phyloP scores from a whole-genome alignment of 768 basidiomycete genomes.

The Mycena pura region DNA sequence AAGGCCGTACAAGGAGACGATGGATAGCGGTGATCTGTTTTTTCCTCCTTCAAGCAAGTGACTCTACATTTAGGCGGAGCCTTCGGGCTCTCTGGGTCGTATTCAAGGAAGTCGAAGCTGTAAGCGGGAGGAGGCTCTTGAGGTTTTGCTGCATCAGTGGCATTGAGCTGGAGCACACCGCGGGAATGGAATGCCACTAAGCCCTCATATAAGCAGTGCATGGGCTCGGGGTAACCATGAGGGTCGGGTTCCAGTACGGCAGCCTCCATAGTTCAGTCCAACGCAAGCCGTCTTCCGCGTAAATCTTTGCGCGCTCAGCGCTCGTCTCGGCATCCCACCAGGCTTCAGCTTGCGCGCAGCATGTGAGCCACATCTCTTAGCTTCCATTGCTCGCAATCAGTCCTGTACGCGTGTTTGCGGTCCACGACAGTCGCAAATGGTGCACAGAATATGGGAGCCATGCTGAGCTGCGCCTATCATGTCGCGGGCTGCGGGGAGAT shows the following conservation, averaged over 20 bases:
- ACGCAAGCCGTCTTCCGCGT: slow-evolving; percentile 22
- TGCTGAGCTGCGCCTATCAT: slow-evolving; percentile 23
- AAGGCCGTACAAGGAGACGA: too few species aligned
- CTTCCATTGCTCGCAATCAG: slow-evolving; percentile 14
- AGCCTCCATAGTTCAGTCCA: slow-evolving; percentile 32
- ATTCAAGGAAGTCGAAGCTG: neutral
- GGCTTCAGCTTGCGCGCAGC: slow-evolving; percentile 15
- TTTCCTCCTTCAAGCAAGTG: neutral
- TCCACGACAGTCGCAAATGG: slow-evolving; percentile 27
- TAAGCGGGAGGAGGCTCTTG: neutral
- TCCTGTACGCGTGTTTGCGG: neutral
- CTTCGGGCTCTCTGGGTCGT: neutral
- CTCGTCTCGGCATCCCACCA: slow-evolving; percentile 14
- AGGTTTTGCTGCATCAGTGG: neutral
- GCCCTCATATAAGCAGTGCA: slow-evolving; percentile 36
- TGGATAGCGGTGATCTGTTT: neutral
- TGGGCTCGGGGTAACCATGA: slow-evolving; percentile 33
- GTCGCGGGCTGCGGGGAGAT: slow-evolving; percentile 35
- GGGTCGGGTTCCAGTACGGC: slow-evolving; percentile 35
- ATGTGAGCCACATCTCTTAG: slow-evolving; percentile 4
- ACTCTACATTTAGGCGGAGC: too few species aligned
- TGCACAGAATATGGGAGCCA: slow-evolving; percentile 31
- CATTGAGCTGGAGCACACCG: slow-evolving; percentile 17
- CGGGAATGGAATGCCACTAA: slow-evolving; percentile 13
- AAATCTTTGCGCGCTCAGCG: slow-evolving; percentile 23